A percentile compares a stretch with the other conserved stretches of the same genome.
Evolutionary conservation across 805 yeast genomes (phyloP).

Genomic region (Cyberlindnera amylophila): DNA sequence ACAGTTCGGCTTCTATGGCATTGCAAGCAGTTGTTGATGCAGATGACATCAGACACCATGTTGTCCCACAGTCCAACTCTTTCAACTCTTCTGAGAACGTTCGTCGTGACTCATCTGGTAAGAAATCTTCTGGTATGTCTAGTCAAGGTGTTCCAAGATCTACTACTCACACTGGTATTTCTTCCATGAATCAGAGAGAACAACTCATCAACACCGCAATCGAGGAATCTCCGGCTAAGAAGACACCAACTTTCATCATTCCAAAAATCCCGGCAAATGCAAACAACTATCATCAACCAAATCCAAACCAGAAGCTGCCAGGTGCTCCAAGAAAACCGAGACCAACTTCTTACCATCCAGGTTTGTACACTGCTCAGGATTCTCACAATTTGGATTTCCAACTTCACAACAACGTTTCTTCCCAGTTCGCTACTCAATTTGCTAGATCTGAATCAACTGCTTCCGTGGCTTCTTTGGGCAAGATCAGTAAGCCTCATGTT

Average conservation of each 20-base stretch:
- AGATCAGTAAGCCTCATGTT: slow-evolving; percentile 33
- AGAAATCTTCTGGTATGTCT: slow-evolving; percentile 9
- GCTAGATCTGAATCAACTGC: slow-evolving; percentile 38
- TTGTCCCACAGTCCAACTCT: slow-evolving; percentile 18
- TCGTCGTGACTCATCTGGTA: slow-evolving; percentile 17
- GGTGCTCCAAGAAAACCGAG: slow-evolving; percentile 61
- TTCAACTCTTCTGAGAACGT: slow-evolving; percentile 21
- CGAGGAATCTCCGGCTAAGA: slow-evolving; percentile 25
- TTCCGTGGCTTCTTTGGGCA: slow-evolving; percentile 35
- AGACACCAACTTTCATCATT: slow-evolving; percentile 15
- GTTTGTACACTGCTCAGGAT: slow-evolving; percentile 33
- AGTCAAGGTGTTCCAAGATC: slow-evolving; percentile 31
- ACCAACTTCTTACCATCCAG: slow-evolving; percentile 83
- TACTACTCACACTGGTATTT: slow-evolving; percentile 31
- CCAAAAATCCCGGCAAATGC: slow-evolving; percentile 25
- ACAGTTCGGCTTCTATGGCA: slow-evolving; percentile 61
- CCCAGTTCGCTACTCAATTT: slow-evolving; percentile 10
- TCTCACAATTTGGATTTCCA: slow-evolving; percentile 8
- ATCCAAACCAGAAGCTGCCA: slow-evolving; percentile 25
- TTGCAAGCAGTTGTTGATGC: slow-evolving; percentile 73
- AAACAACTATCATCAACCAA: slow-evolving; percentile 17
- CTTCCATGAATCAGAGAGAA: slow-evolving; percentile 14
- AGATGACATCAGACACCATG: slow-evolving; percentile 34
- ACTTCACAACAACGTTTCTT: slow-evolving; percentile 11
- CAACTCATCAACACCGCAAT: slow-evolving; percentile 17